Evolutionary conservation across 1,284 basidiomycete genomes (phyloP).

Genomic region (Mycena sp.): DNA sequence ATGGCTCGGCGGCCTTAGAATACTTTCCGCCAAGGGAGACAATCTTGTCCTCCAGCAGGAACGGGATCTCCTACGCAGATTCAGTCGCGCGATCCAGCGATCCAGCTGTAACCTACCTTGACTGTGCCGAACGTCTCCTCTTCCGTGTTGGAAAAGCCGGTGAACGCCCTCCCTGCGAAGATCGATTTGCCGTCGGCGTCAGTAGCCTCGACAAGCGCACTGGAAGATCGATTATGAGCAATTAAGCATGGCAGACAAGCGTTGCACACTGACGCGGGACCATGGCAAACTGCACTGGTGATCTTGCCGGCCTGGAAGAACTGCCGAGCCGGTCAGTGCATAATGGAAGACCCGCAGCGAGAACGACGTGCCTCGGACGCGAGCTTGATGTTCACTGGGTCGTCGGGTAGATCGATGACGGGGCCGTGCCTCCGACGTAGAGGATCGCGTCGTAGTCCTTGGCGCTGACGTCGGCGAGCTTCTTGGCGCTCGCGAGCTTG

Average conservation of each 20-base stretch:
- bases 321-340: slow-evolving; percentile 30
- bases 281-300: slow-evolving; percentile 65
- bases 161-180: slow-evolving; percentile 67
- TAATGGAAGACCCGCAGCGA: neutral
- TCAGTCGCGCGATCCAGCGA: neutral
- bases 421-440: slow-evolving; percentile 82
- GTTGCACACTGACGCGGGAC: slow-evolving; percentile 46
- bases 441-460: slow-evolving; percentile 79
- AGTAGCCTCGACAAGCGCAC: slow-evolving; percentile 63
- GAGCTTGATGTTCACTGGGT: slow-evolving; percentile 67
- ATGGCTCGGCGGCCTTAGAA: slow-evolving; percentile 61
- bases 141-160: slow-evolving; percentile 79
- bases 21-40: slow-evolving; percentile 71
- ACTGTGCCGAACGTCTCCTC: slow-evolving; percentile 59
- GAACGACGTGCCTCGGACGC: slow-evolving; percentile 57
- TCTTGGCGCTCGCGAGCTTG: slow-evolving; percentile 69
- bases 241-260: too few species aligned
- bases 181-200: slow-evolving; percentile 68
- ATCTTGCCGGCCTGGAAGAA: slow-evolving; percentile 60
- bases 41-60: slow-evolving; percentile 75
- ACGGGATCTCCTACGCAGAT: slow-evolving; percentile 60
- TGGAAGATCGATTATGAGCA: slow-evolving; percentile 25
- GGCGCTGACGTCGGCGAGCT: slow-evolving; percentile 65
- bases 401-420: slow-evolving; percentile 73
- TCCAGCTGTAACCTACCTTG: slow-evolving; percentile 36